Conservation (phyloP, 306 rosid genomes). For the Medicago ruthenica region DNA sequence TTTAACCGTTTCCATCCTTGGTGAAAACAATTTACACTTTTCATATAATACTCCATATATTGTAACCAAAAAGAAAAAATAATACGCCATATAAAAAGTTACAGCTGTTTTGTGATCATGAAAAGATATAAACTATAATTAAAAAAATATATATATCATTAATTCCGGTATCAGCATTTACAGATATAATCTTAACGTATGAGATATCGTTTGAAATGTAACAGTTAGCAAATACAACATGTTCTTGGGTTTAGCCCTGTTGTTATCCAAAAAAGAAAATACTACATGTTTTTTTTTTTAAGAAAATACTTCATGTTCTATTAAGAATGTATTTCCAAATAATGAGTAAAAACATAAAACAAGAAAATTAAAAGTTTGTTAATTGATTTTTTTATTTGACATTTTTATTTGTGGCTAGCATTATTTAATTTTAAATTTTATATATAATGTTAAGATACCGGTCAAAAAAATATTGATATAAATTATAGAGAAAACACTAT, state of each 20-base stretch:
- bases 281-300: background rate
- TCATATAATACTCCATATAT: background rate
- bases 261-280: too few relatives aligned
- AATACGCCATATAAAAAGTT: background rate
- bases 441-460: too few relatives aligned
- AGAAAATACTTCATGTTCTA: background rate
- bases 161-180: conserved; percentile 1
- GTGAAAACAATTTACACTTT: background rate
- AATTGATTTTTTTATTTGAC: background rate
- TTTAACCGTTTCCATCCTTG: background rate
- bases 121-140: background rate
- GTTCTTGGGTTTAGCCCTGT: too few relatives aligned
- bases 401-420: too few relatives aligned
- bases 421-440: too few relatives aligned
- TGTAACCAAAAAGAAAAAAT: background rate
- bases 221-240: background rate
- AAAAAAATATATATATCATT: background rate
- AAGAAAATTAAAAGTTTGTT: background rate
- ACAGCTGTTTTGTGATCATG: background rate
- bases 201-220: background rate
- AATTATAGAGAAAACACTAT: too few relatives aligned
- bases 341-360: background rate
- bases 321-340: background rate
- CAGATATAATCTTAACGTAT: background rate
- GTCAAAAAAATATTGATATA: too few relatives aligned